Base-by-base conservation (phyloP, 805 yeast species). In the Saturnispora diversa region DNA sequence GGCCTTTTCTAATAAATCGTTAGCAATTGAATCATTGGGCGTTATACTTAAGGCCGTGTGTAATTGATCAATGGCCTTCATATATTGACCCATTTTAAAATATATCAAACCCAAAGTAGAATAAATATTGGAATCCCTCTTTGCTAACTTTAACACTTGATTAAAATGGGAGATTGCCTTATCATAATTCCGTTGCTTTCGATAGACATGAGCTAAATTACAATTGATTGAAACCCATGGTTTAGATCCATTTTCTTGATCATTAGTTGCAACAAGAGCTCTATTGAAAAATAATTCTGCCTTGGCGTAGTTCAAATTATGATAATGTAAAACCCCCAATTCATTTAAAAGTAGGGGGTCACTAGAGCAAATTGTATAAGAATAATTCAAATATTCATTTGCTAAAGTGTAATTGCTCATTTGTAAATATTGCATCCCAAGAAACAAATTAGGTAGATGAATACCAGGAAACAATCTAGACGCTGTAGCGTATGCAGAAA, bases 401-500 rank as follows among this genome's bases (percentile, higher is more conserved):
- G 97, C 86, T 40, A 92, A 64, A 5, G 79, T 72, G 35, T 84
- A 66, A 50, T 88, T 87, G 56, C 80, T 81, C 78, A 90, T 82
- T 44, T 85, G 87, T 50, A 87, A 64, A 58, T 92, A 90, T 64
- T 92, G 97, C 96, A 92, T 92, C 1, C 98, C 99, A 29, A 92
- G 66, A 52, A 84, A 90, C 44, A 92, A 63, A 53, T 83, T 77
- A 2, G 98, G 97, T 35, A 88, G 63, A 58, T 92, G 97, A 3
- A 88, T 80, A 1, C 95, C 94, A 0, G 88, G 87, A 53, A 92
- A 92, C 31, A 88, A 69, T 46, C 96, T 67, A 1, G 95, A 86
- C 0, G 97, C 97, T 10, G 95, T 88, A 2, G 97, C 88, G 60
- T 88, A 92, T 0, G 97, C 97, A 42, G 96, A 82, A 17, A 92